Percentiles rank a stretch among this genome's conserved stretches.
Conservation (phyloP, 164 flowering plant genomes). For the Macadamia integrifolia region DNA sequence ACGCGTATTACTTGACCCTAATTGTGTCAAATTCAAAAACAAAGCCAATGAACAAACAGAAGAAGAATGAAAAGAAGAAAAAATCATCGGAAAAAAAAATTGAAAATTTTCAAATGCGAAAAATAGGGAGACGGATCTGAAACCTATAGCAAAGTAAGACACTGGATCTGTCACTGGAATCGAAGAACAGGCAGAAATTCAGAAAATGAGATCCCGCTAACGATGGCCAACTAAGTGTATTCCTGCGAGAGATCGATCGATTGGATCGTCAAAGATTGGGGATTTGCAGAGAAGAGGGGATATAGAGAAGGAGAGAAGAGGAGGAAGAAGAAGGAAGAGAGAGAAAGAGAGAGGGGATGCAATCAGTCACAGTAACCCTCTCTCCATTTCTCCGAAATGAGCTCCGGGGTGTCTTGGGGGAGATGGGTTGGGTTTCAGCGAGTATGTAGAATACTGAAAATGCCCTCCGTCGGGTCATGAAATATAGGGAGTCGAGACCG, state of each 20-base stretch:
- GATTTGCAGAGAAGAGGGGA: not conserved
- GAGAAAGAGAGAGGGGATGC: too few relatives aligned
- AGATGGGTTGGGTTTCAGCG: too few relatives aligned
- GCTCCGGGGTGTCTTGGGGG: not conserved
- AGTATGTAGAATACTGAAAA: too few relatives aligned
- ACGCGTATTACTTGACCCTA: conserved; percentile 7
- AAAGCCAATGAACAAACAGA: not conserved
- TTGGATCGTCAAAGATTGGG: not conserved
- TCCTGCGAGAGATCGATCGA: not conserved
- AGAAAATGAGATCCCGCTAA: not conserved
- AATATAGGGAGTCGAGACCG: too few relatives aligned
- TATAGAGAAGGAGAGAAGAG: not conserved
- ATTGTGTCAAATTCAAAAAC: not conserved
- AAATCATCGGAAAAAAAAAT: not conserved
- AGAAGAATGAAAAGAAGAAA: not conserved
- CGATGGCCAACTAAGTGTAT: not conserved
- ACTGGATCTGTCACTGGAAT: not conserved
- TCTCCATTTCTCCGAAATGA: conserved; percentile 1
- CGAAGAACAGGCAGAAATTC: not conserved
- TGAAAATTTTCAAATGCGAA: too few relatives aligned
- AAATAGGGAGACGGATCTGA: not conserved
- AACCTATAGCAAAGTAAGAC: not conserved
- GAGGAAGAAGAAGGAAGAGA: conserved; percentile 7
- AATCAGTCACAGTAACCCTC: too few relatives aligned
- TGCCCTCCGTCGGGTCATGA: too few relatives aligned